phyloP scores from a whole-genome alignment of 2,329 filamentous ascomycete species.

The Chrysoporthe cubensis region DNA sequence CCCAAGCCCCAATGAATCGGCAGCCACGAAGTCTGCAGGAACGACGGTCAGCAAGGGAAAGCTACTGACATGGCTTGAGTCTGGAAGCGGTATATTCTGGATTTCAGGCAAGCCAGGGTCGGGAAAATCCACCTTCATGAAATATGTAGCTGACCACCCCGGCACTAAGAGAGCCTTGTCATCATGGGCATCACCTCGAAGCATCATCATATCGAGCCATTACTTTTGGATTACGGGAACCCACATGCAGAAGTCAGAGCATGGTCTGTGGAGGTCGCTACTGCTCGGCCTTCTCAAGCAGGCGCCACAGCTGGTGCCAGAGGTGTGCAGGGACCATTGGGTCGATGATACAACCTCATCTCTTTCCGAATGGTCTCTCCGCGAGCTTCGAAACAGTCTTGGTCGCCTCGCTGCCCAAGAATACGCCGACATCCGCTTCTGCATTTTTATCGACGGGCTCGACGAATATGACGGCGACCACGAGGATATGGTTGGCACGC shows the following conservation, averaged over 20 bases:
- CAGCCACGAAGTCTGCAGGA: no score
- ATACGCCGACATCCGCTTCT: slow-evolving; percentile 30
- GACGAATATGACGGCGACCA: slow-evolving; percentile 38
- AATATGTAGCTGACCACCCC: slow-evolving; percentile 38
- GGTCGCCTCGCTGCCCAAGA: not conserved
- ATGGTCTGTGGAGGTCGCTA: not conserved
- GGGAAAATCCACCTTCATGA: slow-evolving; percentile 48
- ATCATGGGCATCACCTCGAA: not conserved
- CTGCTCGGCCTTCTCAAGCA: not conserved
- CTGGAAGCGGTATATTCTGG: slow-evolving; percentile 32
- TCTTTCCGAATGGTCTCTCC: no score
- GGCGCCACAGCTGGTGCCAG: not conserved
- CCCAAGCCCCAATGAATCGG: no score
- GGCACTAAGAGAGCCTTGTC: not conserved
- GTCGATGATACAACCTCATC: no score
- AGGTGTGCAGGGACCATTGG: no score
- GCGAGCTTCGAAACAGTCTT: not conserved
- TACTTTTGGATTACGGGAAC: slow-evolving; percentile 10
- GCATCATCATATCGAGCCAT: not conserved
- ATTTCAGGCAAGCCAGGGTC: slow-evolving; percentile 49
- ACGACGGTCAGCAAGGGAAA: no score
- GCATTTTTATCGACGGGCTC: slow-evolving; percentile 41
- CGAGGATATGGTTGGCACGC: slow-evolving; percentile 31
- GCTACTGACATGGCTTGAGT: no score
- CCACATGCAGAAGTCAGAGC: slow-evolving; percentile 7